Percentiles rank a stretch among this genome's conserved stretches.
Evolutionary conservation across 805 yeast genomes (phyloP).

Genomic region (Yamadazyma laniorum): DNA sequence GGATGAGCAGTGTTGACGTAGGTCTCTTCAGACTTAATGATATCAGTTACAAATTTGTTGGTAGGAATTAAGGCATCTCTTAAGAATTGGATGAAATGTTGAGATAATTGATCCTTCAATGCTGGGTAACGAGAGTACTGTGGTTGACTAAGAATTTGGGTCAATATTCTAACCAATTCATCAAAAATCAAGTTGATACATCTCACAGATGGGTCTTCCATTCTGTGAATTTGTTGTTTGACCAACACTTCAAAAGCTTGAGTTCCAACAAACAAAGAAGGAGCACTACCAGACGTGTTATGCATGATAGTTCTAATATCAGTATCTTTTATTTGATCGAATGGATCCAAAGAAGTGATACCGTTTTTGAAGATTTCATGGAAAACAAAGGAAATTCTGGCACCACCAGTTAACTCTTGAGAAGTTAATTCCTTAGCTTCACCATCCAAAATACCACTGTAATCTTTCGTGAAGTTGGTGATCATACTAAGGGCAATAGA

Average conservation of each 20-base stretch:
- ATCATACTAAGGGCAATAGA: constrained; percentile 87
- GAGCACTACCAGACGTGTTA: constrained; percentile 94
- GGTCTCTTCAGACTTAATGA: constrained; percentile 83
- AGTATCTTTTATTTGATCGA: constrained; percentile 91
- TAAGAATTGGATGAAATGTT: constrained; percentile 73
- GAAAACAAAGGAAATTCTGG: constrained; percentile 94
- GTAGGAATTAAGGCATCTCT: constrained; percentile 83
- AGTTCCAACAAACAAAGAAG: constrained; percentile 94
- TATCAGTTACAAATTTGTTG: constrained; percentile 76
- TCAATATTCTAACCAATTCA: constrained; percentile 86
- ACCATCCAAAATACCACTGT: constrained; percentile 87
- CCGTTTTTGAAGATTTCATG: constrained; percentile 96
- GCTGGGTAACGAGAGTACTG: constrained; percentile 87
- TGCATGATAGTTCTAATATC: constrained; percentile 97
- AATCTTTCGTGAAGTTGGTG: constrained; percentile 89
- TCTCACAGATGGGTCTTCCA: constrained; percentile 89
- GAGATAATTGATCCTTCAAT: constrained; percentile 81
- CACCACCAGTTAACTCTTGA: constrained; percentile 94
- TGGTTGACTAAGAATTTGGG: constrained; percentile 79
- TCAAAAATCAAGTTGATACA: constrained; percentile 90
- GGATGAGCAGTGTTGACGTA: constrained; percentile 98
- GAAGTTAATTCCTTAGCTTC: constrained; percentile 86
- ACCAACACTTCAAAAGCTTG: constrained; percentile 96
- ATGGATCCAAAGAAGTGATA: constrained; percentile 87
- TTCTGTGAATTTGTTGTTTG: constrained; percentile 87